Evolutionary conservation across 495 filamentous ascomycete species (phyloP).

Genomic region (Trichoderma erinaceum): DNA sequence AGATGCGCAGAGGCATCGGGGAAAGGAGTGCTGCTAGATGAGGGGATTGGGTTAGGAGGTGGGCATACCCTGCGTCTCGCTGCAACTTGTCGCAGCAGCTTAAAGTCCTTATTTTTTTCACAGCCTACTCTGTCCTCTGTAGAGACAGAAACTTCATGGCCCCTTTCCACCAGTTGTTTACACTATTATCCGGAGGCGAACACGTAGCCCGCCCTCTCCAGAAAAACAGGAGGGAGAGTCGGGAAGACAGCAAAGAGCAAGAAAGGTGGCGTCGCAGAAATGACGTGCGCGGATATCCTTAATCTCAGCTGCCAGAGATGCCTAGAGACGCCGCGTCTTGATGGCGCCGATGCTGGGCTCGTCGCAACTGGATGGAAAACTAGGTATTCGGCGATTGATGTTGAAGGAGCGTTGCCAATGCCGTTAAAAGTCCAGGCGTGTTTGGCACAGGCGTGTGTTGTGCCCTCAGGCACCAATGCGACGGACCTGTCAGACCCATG

Average conservation of each 20-base stretch:
- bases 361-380: conserved; percentile 3
- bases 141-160: conserved; percentile 5
- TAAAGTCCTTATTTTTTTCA: neutral
- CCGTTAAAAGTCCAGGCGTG: neutral
- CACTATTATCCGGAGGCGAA: conserved; percentile 13
- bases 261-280: neutral
- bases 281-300: neutral
- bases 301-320: neutral
- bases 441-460: neutral
- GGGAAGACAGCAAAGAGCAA: neutral
- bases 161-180: conserved; percentile 11
- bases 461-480: conserved; percentile 12
- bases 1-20: neutral
- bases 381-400: neutral
- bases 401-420: conserved; percentile 3
- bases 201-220: neutral
- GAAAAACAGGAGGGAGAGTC: neutral
- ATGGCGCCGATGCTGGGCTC: conserved; percentile 6
- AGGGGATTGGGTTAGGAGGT: conserved; percentile 10
- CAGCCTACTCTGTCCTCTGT: conserved; percentile 12
- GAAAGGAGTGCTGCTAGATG: neutral
- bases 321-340: neutral
- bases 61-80: conserved; percentile 9
- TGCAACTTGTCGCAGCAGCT: neutral
- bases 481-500: neutral